Evolutionary conservation across 257 asterid genomes (phyloP).

Genomic region (Solanum chiquidenum): DNA sequence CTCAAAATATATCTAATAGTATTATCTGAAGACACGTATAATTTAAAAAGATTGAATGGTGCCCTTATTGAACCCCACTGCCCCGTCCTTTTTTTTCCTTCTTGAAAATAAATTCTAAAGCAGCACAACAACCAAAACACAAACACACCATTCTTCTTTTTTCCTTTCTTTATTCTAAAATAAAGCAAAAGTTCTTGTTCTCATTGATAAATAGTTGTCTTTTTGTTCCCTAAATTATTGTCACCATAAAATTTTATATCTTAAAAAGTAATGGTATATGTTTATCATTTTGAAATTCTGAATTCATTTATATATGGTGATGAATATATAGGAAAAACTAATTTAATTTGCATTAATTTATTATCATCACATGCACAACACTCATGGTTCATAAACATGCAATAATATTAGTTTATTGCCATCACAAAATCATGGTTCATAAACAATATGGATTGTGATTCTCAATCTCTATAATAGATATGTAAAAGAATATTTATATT

Average conservation of each 20-base stretch:
- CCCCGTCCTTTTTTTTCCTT: neutral
- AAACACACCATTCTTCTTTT: neutral
- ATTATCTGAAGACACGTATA: too few relatives aligned
- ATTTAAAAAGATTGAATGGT: neutral
- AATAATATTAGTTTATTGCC: neutral
- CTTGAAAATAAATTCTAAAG: too few relatives aligned
- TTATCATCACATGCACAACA: too few relatives aligned
- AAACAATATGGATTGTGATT: neutral
- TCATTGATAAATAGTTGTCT: neutral
- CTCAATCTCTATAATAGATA: neutral
- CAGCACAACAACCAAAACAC: neutral
- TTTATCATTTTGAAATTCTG: neutral
- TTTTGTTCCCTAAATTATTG: too few relatives aligned
- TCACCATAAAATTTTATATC: neutral
- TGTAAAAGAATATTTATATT: neutral
- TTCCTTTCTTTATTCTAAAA: neutral
- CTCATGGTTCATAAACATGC: too few relatives aligned
- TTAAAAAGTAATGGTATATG: too few relatives aligned
- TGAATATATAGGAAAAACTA: too few relatives aligned
- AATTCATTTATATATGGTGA: neutral
- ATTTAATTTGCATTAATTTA: neutral
- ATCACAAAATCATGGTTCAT: neutral
- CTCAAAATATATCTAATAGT: too few relatives aligned
- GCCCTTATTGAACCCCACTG: neutral
- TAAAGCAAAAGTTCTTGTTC: neutral